phyloP scores from a whole-genome alignment of 2,329 filamentous ascomycete genomes.

The Claviceps arundinis region DNA sequence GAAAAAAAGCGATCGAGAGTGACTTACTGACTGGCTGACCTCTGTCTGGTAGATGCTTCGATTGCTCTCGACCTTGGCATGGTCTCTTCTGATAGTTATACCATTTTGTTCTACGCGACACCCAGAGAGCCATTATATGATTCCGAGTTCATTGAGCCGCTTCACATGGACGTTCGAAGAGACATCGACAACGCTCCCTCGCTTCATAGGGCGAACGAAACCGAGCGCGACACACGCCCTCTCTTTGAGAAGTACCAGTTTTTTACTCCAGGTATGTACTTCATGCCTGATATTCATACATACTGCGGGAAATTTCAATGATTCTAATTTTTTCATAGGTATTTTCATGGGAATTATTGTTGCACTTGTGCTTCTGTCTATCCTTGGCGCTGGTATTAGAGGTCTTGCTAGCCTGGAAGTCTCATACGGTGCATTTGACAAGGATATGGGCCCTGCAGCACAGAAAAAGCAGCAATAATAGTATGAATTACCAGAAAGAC shows the following conservation, averaged over 20 bases:
- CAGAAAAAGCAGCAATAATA: slow-evolving; percentile 57
- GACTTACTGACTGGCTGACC: background rate
- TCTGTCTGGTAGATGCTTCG: slow-evolving; percentile 30
- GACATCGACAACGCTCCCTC: slow-evolving; percentile 19
- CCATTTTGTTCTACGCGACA: slow-evolving; percentile 62
- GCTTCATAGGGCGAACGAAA: slow-evolving; percentile 26
- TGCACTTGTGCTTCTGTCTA: slow-evolving; percentile 56
- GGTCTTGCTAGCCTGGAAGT: slow-evolving; percentile 74
- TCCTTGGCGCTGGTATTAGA: slow-evolving; percentile 65
- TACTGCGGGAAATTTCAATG: slow-evolving; percentile 4
- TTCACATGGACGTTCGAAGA: slow-evolving; percentile 66
- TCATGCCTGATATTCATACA: background rate
- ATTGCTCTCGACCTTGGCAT: slow-evolving; percentile 35
- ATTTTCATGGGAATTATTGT: slow-evolving; percentile 79
- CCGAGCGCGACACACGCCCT: slow-evolving; percentile 30
- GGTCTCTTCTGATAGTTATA: slow-evolving; percentile 41
- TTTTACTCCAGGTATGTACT: slow-evolving; percentile 61
- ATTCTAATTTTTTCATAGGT: slow-evolving; percentile 32
- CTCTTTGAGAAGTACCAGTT: slow-evolving; percentile 93
- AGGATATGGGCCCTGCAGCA: slow-evolving; percentile 80
- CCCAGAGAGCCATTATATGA: slow-evolving; percentile 48
- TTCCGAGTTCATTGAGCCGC: slow-evolving; percentile 44
- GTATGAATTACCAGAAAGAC: background rate
- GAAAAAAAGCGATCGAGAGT: background rate
- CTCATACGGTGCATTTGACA: slow-evolving; percentile 89